Evolutionary conservation across 768 basidiomycete species (phyloP), one percentile per base, ranked within the genome.

Genomic region (Leccinum sublutescens): DNA sequence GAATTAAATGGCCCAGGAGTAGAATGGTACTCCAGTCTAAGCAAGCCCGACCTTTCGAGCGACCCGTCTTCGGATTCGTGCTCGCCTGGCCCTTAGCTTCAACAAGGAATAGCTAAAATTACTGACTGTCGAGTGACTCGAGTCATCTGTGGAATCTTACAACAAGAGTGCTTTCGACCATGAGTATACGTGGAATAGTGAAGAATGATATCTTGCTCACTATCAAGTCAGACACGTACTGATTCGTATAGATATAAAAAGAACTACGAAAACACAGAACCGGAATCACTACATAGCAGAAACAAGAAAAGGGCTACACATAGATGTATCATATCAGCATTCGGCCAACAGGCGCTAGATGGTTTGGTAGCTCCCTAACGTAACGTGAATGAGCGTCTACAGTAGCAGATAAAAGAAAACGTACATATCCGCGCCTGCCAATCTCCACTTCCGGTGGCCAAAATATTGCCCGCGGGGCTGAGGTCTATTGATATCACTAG

Each of bases 401-500:
- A 38, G 17, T 10, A 23, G 23, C 10, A 50, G 27, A 31, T 10
- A 23, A 36, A 23, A 21, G 54, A 51, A 57, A 51, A 78, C 81
- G 62, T 59, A 84, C 87, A 89, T 77, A 89, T 84, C 73, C 85
- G 77, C 47, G 87, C 87, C 68, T 83, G 80, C 78, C 83, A 87
- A 71, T 89, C 87, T 5, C 88, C 88, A 64, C 82, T 84, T 25
- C 87, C 88, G 4, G 86, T 87, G 12, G 88, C 88, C 49, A 89
- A 74, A 56, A 84, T 73, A 43, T 81, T 82, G 19, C 85, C 85
- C 25, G 78, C 78, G 6, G 83, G 82, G 58, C 84, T 83, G 58
- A 89, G 77, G 63, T 89, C 87, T 68, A 89, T 87, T 33, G 85
- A 86, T 69, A 89, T 89, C 65, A 89, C 87, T 85, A 68, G 11